phyloP scores from a whole-genome alignment of 306 rosid genomes.

The Abrus pulchellus region DNA sequence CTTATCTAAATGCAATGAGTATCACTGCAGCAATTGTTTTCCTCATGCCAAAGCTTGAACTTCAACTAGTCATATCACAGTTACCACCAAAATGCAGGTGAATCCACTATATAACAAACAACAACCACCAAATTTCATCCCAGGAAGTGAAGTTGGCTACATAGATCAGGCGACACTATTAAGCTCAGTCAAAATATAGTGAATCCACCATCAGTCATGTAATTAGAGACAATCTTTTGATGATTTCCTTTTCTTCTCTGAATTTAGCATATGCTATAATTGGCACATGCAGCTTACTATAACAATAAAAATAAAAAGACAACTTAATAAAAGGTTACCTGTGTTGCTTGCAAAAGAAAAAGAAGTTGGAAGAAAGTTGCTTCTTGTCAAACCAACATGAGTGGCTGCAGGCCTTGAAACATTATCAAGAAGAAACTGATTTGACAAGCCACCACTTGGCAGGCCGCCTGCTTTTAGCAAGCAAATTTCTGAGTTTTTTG shows the following conservation, averaged over 20 bases:
- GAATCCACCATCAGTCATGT: slow-evolving; percentile 33
- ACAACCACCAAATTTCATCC: too few species aligned
- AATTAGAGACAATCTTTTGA: slow-evolving; percentile 15
- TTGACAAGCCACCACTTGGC: slow-evolving; percentile 61
- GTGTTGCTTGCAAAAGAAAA: slow-evolving; percentile 71
- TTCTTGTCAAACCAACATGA: slow-evolving; percentile 69
- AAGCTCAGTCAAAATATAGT: slow-evolving; percentile 2
- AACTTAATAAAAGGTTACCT: slow-evolving; percentile 59
- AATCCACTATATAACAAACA: too few species aligned
- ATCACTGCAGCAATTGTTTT: slow-evolving; percentile 23
- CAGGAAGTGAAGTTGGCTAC: too few species aligned
- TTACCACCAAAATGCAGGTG: slow-evolving; percentile 18
- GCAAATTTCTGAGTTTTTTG: slow-evolving; percentile 66
- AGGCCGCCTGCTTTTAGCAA: slow-evolving; percentile 55
- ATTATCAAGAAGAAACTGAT: slow-evolving; percentile 70
- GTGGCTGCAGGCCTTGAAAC: slow-evolving; percentile 71
- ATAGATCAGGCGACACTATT: too few species aligned
- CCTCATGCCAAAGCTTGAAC: slow-evolving; percentile 25
- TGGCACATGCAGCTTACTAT: slow-evolving; percentile 32
- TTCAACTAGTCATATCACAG: slow-evolving; percentile 30
- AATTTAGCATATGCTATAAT: slow-evolving; percentile 31
- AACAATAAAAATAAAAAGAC: slow-evolving; percentile 34
- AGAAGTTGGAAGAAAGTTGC: slow-evolving; percentile 67
- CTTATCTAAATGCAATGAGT: slow-evolving; percentile 36
- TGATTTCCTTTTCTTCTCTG: slow-evolving; percentile 23